Conservation (phyloP, 139 green algal genomes). For the Chlorella ohadii region DNA sequence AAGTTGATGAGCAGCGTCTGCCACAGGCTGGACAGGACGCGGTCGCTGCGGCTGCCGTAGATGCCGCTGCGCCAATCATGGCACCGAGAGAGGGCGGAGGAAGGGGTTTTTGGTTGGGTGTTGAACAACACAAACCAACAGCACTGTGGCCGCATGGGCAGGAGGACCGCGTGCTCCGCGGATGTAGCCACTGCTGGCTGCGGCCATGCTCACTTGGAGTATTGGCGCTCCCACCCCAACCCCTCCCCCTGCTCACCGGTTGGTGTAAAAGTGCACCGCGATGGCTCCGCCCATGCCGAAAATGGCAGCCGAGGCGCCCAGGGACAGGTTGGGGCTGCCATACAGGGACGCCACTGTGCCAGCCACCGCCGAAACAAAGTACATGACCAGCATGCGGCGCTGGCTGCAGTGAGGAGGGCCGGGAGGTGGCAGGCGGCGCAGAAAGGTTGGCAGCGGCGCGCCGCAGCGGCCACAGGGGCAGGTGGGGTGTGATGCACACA, state of each 20-base stretch:
- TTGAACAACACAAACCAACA: no score
- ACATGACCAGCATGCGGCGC: conserved; percentile 49
- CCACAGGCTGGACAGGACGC: conserved; percentile 44
- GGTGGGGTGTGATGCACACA: no score
- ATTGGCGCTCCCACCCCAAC: no score
- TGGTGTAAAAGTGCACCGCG: conserved; percentile 51
- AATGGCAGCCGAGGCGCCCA: conserved; percentile 57
- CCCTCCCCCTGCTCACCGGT: conserved; percentile 5
- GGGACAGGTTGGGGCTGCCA: conserved; percentile 27
- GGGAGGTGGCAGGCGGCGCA: not conserved
- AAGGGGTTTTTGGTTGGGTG: no score
- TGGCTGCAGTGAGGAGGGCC: not conserved
- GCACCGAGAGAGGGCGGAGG: no score
- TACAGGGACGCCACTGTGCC: conserved; percentile 57
- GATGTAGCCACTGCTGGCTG: no score
- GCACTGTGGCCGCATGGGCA: no score
- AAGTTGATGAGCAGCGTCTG: conserved; percentile 56
- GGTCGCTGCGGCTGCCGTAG: conserved; percentile 44
- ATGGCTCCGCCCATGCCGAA: conserved; percentile 60
- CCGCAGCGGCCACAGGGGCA: no score
- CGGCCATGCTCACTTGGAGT: no score
- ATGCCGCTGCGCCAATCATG: conserved; percentile 17
- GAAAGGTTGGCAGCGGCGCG: not conserved
- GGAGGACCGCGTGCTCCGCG: no score
- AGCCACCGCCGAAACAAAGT: conserved; percentile 44